Base-by-base conservation (phyloP, 768 basidiomycete species). In the Termitomyces sp. region DNA sequence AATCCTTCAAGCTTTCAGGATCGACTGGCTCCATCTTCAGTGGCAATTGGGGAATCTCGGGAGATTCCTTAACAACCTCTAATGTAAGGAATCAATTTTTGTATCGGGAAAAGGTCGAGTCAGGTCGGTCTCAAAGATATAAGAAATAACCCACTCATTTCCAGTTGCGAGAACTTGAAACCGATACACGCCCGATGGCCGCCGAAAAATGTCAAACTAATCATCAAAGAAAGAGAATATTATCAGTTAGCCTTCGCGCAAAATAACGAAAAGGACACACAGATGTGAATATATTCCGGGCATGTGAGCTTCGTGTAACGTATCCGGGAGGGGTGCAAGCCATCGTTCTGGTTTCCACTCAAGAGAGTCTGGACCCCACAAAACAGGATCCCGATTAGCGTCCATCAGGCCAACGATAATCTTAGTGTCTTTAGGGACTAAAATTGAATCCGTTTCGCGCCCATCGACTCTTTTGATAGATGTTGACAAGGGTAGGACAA, bases 141-240 rank as follows among this genome's bases (percentile, higher is more conserved):
- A n/a, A n/a, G n/a, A n/a, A n/a, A n/a, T n/a, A 16, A 63, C 71
- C 18, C 50, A 73, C 73, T 73, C 55, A 72, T 73, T 57, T 73
- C 72, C 13, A 73, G 56, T 52, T 73, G 65, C 3, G 73, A 63
- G 56, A 74, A 73, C 58, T 73, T 71, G 60, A 72, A 70, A 6
- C 70, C 73, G 27, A 75, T 71, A 66, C 72, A 73, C 0, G 70
- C 58, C 1, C 68, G 63, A 3, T 63, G 62, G 4, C 72, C 72
- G 31, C 65, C 70, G 16, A 70, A 40, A 60, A 71, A 74, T 9
- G 71, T 71, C 67, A 72, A 66, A 63, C 72, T 56, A 38, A n/a
- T n/a, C n/a, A n/a, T n/a, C n/a, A n/a, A n/a, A n/a, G 63, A 52
- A 6, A 68, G 60, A 43, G 66, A 73, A 7, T 7, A 6, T 1